phyloP scores from a whole-genome alignment of 179 eudicot species.

The Gypsophila paniculata region DNA sequence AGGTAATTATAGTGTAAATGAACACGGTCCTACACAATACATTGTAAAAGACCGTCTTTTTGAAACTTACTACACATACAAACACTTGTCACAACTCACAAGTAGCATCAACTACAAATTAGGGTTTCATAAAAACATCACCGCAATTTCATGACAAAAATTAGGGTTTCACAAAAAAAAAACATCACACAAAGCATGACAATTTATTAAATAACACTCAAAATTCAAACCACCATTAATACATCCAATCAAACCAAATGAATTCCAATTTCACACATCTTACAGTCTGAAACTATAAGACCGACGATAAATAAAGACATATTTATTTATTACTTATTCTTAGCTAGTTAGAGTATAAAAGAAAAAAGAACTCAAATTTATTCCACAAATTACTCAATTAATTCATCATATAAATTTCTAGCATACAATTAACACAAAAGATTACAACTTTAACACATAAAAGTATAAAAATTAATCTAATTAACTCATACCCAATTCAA shows the following conservation, averaged over 20 bases:
- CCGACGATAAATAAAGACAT: background rate
- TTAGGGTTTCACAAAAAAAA: too few relatives aligned
- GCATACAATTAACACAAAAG: background rate
- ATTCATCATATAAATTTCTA: background rate
- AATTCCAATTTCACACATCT: slow-evolving; percentile 21
- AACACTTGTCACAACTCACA: background rate
- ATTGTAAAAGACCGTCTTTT: too few relatives aligned
- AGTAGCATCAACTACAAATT: slow-evolving; percentile 12
- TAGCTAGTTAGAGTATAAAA: too few relatives aligned
- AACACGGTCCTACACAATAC: too few relatives aligned
- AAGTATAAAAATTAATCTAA: slow-evolving; percentile 21
- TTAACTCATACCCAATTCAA: slow-evolving; percentile 30
- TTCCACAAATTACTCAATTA: slow-evolving; percentile 11
- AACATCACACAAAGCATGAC: slow-evolving; percentile 16
- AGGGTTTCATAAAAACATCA: slow-evolving; percentile 22
- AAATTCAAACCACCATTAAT: slow-evolving; percentile 23
- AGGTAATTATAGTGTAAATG: too few relatives aligned
- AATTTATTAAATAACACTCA: slow-evolving; percentile 19
- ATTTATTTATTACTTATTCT: too few relatives aligned
- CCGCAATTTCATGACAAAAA: too few relatives aligned
- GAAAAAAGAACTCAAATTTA: background rate
- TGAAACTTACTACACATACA: too few relatives aligned
- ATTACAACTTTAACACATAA: slow-evolving; percentile 10
- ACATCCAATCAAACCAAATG: slow-evolving; percentile 26
- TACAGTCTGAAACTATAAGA: background rate